Percentiles rank a stretch among this genome's conserved stretches.
Conservation (phyloP, 768 basidiomycete species). For the Gloeostereum incarnatum region DNA sequence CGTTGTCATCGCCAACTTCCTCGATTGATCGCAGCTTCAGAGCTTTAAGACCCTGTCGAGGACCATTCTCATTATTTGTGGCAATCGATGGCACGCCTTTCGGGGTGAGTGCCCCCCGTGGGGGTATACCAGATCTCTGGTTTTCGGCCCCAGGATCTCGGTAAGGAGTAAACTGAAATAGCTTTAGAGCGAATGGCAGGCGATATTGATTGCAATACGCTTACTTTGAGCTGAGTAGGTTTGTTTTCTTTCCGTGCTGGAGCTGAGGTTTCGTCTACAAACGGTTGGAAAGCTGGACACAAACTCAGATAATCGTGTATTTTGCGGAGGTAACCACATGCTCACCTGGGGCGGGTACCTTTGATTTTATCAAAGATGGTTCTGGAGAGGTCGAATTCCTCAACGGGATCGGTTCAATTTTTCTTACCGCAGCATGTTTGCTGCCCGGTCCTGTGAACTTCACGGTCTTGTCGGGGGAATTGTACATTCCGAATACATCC, state of each 20-base stretch:
- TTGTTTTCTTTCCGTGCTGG: conserved; percentile 32
- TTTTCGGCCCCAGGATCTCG: conserved; percentile 39
- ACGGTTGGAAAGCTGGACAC: conserved; percentile 53
- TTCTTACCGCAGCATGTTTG: conserved; percentile 65
- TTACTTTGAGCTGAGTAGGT: conserved; percentile 28
- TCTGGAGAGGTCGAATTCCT: not conserved
- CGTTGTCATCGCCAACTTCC: conserved; percentile 29
- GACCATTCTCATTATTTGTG: too few relatives aligned
- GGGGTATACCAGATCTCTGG: conserved; percentile 31
- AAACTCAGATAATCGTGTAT: conserved; percentile 9
- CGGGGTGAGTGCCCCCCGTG: too few relatives aligned
- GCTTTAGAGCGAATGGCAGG: conserved; percentile 7
- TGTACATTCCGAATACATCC: conserved; percentile 95
- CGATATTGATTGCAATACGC: too few relatives aligned
- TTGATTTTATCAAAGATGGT: conserved; percentile 22
- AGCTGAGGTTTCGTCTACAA: conserved; percentile 51
- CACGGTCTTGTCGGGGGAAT: conserved; percentile 74
- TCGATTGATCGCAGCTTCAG: conserved; percentile 21
- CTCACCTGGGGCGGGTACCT: conserved; percentile 22
- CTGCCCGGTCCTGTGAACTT: conserved; percentile 48
- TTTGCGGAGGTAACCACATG: conserved; percentile 4
- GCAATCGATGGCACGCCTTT: conserved; percentile 10
- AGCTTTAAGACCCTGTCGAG: too few relatives aligned
- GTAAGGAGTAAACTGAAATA: conserved; percentile 55
- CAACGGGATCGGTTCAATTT: conserved; percentile 46